Evolutionary conservation across 208 protist species (phyloP).

Genomic region (Leishmania amazonensis): DNA sequence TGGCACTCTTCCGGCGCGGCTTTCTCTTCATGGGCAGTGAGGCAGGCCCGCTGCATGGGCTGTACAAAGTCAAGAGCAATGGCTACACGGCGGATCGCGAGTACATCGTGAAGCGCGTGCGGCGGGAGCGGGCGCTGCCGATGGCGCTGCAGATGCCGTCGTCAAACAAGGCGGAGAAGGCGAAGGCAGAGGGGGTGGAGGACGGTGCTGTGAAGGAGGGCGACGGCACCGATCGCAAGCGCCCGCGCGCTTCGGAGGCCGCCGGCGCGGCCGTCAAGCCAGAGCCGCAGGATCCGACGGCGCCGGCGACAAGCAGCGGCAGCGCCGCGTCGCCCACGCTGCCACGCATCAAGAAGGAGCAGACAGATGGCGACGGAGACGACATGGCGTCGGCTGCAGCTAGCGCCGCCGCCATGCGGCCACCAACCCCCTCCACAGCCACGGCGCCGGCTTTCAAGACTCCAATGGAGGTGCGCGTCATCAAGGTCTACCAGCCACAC

Average conservation of each 20-base stretch:
- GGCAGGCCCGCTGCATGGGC: constrained; percentile 91
- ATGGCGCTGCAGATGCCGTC: background rate
- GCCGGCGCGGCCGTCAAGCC: constrained; percentile 13
- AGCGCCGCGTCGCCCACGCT: constrained; percentile 14
- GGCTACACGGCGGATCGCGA: constrained; percentile 76
- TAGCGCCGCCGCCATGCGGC: constrained; percentile 7
- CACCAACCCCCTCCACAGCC: background rate
- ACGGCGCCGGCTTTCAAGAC: constrained; percentile 10
- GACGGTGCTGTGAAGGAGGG: background rate
- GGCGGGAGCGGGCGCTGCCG: constrained; percentile 32
- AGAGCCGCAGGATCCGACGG: constrained; percentile 20
- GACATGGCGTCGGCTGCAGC: background rate
- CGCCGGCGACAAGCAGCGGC: constrained; percentile 1
- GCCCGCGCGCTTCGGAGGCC: constrained; percentile 14
- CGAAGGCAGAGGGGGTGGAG: background rate
- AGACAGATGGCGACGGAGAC: background rate
- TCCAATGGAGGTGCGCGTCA: constrained; percentile 32
- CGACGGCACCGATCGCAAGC: constrained; percentile 25
- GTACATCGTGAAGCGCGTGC: constrained; percentile 68
- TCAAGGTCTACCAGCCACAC: constrained; percentile 70
- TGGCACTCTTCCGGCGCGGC: constrained; percentile 94
- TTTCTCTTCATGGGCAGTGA: constrained; percentile 97
- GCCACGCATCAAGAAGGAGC: constrained; percentile 30
- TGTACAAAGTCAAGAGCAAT: constrained; percentile 93
- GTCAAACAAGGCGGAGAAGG: constrained; percentile 2